These are phyloP conservation scores for Wolfiporia cocos DNA, from an alignment of 1,284 basidiomycete genomes.

Conservation along the genomic window DNA sequence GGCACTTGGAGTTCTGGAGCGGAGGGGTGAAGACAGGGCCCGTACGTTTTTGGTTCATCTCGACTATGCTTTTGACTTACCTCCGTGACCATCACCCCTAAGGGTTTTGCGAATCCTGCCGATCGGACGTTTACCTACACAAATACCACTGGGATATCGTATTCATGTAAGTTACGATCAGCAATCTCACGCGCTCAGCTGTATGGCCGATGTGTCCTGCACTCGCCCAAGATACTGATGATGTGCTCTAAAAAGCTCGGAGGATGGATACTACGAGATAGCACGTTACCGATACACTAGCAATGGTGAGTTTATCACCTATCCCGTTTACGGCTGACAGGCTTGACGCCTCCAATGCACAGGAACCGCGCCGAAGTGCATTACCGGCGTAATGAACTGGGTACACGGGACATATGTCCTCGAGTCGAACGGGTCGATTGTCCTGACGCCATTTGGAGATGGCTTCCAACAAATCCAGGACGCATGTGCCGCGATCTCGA, in stretches of 20 bases:
- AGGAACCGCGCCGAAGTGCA: constrained; percentile 75
- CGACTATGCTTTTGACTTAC: not conserved
- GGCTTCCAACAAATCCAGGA: constrained; percentile 92
- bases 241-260: constrained; percentile 35
- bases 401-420: constrained; percentile 75
- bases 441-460: constrained; percentile 67
- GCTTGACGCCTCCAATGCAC: constrained; percentile 1
- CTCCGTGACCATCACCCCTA: not conserved
- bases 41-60: constrained; percentile 44
- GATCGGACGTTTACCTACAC: constrained; percentile 82
- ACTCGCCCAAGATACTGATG: no score
- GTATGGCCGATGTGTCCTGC: no score
- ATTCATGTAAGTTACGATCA: constrained; percentile 74
- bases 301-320: constrained; percentile 51
- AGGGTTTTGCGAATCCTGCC: constrained; percentile 82
- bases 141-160: constrained; percentile 75
- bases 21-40: constrained; percentile 73
- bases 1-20: constrained; percentile 88
- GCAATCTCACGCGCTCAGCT: not conserved
- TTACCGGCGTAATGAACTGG: constrained; percentile 82
- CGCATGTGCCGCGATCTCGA: constrained; percentile 80
- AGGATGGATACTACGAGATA: constrained; percentile 79
- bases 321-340: not conserved
- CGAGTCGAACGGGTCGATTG: constrained; percentile 71
- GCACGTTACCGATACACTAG: constrained; percentile 81